phyloP scores from a whole-genome alignment of 2,329 filamentous ascomycete species.

The Aspergillus calidoustus region DNA sequence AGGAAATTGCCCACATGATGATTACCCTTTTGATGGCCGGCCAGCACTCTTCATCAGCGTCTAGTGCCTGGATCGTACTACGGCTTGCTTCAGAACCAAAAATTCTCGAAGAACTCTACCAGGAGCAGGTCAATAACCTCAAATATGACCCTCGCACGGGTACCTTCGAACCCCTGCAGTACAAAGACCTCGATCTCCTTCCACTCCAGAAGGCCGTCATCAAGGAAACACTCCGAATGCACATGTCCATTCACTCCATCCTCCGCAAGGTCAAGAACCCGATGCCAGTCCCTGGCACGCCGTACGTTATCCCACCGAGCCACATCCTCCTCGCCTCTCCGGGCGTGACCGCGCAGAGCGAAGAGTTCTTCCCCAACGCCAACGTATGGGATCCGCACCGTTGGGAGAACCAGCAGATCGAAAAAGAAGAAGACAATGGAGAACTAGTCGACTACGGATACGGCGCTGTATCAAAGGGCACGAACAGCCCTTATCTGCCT shows the following conservation, averaged over 20 bases:
- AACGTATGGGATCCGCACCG: conserved; percentile 65
- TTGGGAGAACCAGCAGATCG: conserved; percentile 55
- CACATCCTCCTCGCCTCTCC: conserved; percentile 83
- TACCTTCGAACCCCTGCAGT: conserved; percentile 60
- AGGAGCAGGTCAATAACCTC: conserved; percentile 65
- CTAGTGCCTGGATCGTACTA: conserved; percentile 77
- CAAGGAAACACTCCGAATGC: conserved; percentile 73
- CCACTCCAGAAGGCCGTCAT: conserved; percentile 67
- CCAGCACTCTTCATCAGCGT: conserved; percentile 78
- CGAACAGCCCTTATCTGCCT: conserved; percentile 67
- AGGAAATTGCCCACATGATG: conserved; percentile 84
- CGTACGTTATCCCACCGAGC: conserved; percentile 76
- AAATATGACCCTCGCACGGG: conserved; percentile 28
- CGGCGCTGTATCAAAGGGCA: conserved; percentile 64
- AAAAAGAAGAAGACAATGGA: conserved; percentile 50
- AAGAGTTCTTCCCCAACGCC: conserved; percentile 65
- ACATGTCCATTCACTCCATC: conserved; percentile 74
- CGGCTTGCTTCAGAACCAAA: conserved; percentile 72
- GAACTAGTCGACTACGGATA: conserved; percentile 67
- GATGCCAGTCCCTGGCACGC: conserved; percentile 56
- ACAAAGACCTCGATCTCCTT: conserved; percentile 64
- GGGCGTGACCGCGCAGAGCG: conserved; percentile 64
- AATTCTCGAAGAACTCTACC: conserved; percentile 71
- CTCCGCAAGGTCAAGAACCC: conserved; percentile 74
- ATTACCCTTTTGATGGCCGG: conserved; percentile 84